These are phyloP conservation scores for Colletotrichum euphorbiae DNA, from an alignment of 2,329 filamentous ascomycete genomes.

Conservation along the genomic window DNA sequence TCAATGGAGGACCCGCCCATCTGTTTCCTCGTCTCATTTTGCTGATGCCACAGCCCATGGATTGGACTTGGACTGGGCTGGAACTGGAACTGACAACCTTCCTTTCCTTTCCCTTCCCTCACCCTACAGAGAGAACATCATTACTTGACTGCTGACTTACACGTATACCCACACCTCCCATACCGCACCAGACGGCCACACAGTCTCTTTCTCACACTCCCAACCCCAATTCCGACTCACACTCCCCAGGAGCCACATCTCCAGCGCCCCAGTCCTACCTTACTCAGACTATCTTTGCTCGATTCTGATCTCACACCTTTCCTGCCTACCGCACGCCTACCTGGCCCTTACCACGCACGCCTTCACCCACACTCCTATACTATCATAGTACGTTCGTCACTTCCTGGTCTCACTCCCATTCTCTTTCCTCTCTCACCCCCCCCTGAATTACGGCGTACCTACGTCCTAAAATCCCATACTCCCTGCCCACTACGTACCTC, in stretches of 20 bases:
- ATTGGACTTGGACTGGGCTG: conserved; percentile 27
- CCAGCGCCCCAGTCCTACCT: conserved; percentile 3
- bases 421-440: background rate
- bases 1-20: conserved; percentile 19
- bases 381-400: too few species aligned
- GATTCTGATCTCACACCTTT: conserved; percentile 5
- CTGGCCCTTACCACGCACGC: conserved; percentile 1
- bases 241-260: conserved; percentile 34
- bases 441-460: background rate
- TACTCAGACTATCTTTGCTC: conserved; percentile 1
- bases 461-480: conserved; percentile 20
- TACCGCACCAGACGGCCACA: conserved; percentile 38
- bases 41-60: conserved; percentile 26
- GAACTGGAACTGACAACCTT: conserved; percentile 34
- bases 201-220: conserved; percentile 12
- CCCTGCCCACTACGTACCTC: conserved; percentile 26
- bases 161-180: conserved; percentile 41
- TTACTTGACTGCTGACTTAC: conserved; percentile 25
- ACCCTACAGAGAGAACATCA: background rate
- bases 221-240: conserved; percentile 25
- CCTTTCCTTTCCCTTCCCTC: background rate
- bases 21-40: conserved; percentile 40
- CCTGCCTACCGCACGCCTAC: conserved; percentile 6
- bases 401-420: conserved; percentile 20
- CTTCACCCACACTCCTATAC: conserved; percentile 12